Percentiles rank a stretch among this genome's conserved stretches.
These are phyloP conservation scores for Gynandropsis gynandra DNA, from an alignment of 345 rosid species.

Conservation along the genomic window DNA sequence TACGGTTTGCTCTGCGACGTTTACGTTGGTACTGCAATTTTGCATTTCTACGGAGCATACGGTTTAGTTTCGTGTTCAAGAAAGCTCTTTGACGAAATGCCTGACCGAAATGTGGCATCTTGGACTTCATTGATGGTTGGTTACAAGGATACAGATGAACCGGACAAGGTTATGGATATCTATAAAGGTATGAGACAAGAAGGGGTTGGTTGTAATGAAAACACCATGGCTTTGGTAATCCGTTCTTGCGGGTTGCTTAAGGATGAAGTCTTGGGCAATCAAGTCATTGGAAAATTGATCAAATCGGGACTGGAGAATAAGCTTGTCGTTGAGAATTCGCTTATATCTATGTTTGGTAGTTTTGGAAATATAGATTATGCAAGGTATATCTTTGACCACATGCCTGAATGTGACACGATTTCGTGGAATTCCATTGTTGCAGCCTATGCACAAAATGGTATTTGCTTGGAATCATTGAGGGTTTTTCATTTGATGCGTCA, in stretches of 20 bases:
- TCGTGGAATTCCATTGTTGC: constrained; percentile 76
- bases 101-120: constrained; percentile 64
- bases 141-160: constrained; percentile 45
- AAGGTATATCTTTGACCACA: constrained; percentile 37
- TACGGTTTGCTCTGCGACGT: constrained; percentile 58
- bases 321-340: constrained; percentile 62
- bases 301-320: constrained; percentile 51
- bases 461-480: constrained; percentile 35
- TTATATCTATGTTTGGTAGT: constrained; percentile 66
- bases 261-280: constrained; percentile 45
- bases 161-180: constrained; percentile 40
- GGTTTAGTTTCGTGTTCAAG: constrained; percentile 40
- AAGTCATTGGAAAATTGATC: constrained; percentile 49
- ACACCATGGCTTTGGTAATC: constrained; percentile 57
- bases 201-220: constrained; percentile 51
- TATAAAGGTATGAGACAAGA: constrained; percentile 48
- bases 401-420: constrained; percentile 57
- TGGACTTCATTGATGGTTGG: constrained; percentile 93
- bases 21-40: constrained; percentile 66
- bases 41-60: constrained; percentile 68
- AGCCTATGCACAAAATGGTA: constrained; percentile 49
- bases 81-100: constrained; percentile 82
- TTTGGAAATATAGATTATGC: constrained; percentile 44
- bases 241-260: constrained; percentile 54
- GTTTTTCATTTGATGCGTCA: constrained; percentile 50